These are phyloP conservation scores for Silene noctiflora DNA, from an alignment of 179 eudicot genomes.

Conservation along the genomic window DNA sequence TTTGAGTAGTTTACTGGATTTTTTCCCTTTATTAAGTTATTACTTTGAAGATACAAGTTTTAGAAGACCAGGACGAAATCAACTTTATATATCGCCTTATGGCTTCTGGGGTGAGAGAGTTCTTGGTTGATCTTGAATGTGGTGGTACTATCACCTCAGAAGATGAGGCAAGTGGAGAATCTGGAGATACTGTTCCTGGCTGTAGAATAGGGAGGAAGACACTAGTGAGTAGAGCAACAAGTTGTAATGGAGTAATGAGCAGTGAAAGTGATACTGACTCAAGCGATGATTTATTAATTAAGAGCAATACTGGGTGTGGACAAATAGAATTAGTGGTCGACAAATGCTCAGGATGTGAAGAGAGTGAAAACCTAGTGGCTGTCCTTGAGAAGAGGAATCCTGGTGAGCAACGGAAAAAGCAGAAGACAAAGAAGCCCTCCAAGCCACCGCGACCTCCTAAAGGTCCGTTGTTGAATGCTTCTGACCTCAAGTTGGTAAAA, in stretches of 20 bases:
- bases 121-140: slow-evolving; percentile 37
- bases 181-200: slow-evolving; percentile 14
- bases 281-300: slow-evolving; percentile 16
- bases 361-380: slow-evolving; percentile 24
- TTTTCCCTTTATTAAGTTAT: not conserved
- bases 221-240: slow-evolving; percentile 16
- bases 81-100: slow-evolving; percentile 11
- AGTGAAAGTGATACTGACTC: slow-evolving; percentile 25
- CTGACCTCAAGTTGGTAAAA: slow-evolving; percentile 41
- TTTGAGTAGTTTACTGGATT: slow-evolving; percentile 6
- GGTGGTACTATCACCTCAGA: slow-evolving; percentile 29
- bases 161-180: slow-evolving; percentile 27
- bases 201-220: slow-evolving; percentile 21
- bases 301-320: slow-evolving; percentile 10
- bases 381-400: slow-evolving; percentile 29
- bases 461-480: slow-evolving; percentile 39
- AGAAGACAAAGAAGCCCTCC: slow-evolving; percentile 32
- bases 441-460: slow-evolving; percentile 56
- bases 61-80: slow-evolving; percentile 15
- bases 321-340: slow-evolving; percentile 26
- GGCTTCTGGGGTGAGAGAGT: slow-evolving; percentile 33
- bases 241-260: slow-evolving; percentile 19
- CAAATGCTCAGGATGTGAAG: slow-evolving; percentile 27
- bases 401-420: slow-evolving; percentile 26
- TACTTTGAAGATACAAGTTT: slow-evolving; percentile 4